These are phyloP conservation scores for Platanthera zijinensis DNA, from an alignment of 106 monocot genomes.

Conservation along the genomic window DNA sequence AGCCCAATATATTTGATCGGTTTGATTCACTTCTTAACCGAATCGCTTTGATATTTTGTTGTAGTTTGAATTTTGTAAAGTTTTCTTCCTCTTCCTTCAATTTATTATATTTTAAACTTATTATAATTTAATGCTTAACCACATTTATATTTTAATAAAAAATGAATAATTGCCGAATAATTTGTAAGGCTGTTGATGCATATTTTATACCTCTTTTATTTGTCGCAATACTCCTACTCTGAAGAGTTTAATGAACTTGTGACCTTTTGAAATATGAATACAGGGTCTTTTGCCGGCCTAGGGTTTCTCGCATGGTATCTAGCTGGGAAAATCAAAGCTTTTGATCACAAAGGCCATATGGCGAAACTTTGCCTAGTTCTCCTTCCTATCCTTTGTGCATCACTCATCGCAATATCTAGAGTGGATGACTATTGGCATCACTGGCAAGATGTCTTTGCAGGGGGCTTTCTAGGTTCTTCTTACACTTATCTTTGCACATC, in stretches of 20 bases:
- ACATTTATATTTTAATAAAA: too few relatives aligned
- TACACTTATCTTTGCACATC: neutral
- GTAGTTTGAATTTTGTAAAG: too few relatives aligned
- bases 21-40: too few relatives aligned
- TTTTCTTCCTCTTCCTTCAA: too few relatives aligned
- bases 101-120: too few relatives aligned
- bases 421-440: conserved; percentile 72
- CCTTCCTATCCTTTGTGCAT: conserved; percentile 43
- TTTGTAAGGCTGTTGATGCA: neutral
- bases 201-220: neutral
- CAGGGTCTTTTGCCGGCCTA: conserved; percentile 67
- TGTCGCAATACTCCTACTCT: neutral
- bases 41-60: too few relatives aligned
- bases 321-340: conserved; percentile 45
- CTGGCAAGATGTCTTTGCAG: conserved; percentile 63
- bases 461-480: conserved; percentile 42
- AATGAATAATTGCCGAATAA: too few relatives aligned
- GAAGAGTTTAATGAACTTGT: neutral
- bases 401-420: conserved; percentile 49
- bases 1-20: too few relatives aligned
- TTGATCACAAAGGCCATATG: conserved; percentile 49
- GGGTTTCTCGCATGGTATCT: conserved; percentile 57
- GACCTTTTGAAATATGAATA: neutral
- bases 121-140: too few relatives aligned
- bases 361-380: conserved; percentile 50